Conservation (phyloP, 129 eudicot genomes). For the Lactuca saligna region DNA sequence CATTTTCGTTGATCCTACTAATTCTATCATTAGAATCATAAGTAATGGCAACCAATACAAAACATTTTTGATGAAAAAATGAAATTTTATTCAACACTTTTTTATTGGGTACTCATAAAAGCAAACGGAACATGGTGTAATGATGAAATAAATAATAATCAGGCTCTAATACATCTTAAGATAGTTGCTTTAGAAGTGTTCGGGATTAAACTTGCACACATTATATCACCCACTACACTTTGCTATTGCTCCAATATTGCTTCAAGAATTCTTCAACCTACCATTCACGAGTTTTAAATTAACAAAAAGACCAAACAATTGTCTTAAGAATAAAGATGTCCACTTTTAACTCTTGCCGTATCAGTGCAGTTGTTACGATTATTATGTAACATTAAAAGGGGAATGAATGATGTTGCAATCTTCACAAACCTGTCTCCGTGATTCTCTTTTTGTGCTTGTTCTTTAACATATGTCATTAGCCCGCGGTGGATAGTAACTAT, state of each 20-base stretch:
- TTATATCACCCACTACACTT: background rate
- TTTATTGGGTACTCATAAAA: no score
- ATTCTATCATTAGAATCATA: no score
- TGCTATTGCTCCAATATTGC: background rate
- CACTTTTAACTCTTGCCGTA: no score
- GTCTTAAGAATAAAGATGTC: background rate
- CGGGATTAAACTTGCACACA: no score
- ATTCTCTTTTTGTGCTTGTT: conserved; percentile 4
- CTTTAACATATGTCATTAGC: background rate
- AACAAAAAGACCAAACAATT: background rate
- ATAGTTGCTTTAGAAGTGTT: no score
- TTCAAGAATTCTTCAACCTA: conserved; percentile 1
- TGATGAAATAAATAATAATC: no score
- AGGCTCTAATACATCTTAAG: background rate
- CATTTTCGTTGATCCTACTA: no score
- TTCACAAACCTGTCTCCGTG: background rate
- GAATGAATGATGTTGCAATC: background rate
- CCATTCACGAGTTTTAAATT: background rate
- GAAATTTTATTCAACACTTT: no score
- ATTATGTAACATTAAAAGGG: background rate
- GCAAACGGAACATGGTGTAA: background rate
- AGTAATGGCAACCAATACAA: no score
- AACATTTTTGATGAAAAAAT: no score
- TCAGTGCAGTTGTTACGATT: background rate
- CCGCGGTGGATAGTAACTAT: background rate